These are phyloP conservation scores for Jamesozyma lodderae DNA, from an alignment of 805 yeast genomes.

Conservation along the genomic window DNA sequence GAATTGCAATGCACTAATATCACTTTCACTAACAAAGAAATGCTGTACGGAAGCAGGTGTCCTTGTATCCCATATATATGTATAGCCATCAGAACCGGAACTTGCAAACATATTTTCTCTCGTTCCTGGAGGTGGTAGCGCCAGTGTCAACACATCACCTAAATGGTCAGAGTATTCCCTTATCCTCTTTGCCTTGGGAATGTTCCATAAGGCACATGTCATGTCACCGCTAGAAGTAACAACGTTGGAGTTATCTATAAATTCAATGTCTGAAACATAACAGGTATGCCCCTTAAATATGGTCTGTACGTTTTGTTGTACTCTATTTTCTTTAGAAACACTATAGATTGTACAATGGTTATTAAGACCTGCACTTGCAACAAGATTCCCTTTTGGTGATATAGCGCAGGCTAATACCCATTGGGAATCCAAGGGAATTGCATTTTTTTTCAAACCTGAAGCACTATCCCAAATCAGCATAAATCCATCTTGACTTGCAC, in stretches of 20 bases:
- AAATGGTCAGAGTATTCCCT: constrained; percentile 56
- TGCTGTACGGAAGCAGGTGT: constrained; percentile 40
- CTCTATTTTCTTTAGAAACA: constrained; percentile 28
- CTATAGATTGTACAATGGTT: constrained; percentile 68
- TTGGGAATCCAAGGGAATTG: constrained; percentile 62
- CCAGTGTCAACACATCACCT: constrained; percentile 58
- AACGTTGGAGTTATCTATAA: constrained; percentile 46
- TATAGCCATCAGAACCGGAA: constrained; percentile 62
- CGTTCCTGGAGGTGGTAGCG: constrained; percentile 23
- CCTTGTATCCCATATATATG: constrained; percentile 58
- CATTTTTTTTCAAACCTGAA: constrained; percentile 61
- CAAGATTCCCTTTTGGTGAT: constrained; percentile 53
- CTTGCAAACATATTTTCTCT: constrained; percentile 39
- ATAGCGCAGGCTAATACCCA: constrained; percentile 74
- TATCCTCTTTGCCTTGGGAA: constrained; percentile 45
- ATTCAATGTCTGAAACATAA: constrained; percentile 67
- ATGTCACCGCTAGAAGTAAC: constrained; percentile 77
- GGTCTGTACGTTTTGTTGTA: constrained; percentile 38
- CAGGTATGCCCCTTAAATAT: constrained; percentile 75
- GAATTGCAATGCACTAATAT: constrained; percentile 52
- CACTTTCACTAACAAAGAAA: constrained; percentile 50
- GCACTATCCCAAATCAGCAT: constrained; percentile 75
- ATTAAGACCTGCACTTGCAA: constrained; percentile 78
- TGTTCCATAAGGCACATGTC: constrained; percentile 75
- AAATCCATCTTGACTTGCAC: constrained; percentile 83